Evolutionary conservation across 2,329 filamentous ascomycete species (phyloP).

Genomic region (Clonostachys chloroleuca): DNA sequence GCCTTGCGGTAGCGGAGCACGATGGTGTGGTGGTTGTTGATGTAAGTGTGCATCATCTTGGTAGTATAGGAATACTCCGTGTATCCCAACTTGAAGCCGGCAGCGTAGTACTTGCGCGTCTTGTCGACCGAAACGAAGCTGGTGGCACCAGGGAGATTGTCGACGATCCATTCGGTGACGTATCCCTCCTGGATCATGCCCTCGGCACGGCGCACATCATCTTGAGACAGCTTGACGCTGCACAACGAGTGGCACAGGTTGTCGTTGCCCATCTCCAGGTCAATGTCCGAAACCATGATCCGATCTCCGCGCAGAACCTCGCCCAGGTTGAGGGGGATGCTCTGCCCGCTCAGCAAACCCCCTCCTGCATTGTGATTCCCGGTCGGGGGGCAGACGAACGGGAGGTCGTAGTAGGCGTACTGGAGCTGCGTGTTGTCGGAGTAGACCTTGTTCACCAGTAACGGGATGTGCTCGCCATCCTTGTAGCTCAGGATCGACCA

Average conservation of each 20-base stretch:
- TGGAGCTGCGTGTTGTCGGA: conserved; percentile 88
- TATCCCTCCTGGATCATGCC: conserved; percentile 75
- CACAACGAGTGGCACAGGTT: conserved; percentile 71
- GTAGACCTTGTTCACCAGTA: conserved; percentile 91
- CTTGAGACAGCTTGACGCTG: conserved; percentile 58
- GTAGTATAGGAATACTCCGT: conserved; percentile 58
- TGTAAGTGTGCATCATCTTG: conserved; percentile 61
- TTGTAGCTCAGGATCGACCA: conserved; percentile 81
- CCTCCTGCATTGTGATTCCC: conserved; percentile 62
- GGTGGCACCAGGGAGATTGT: conserved; percentile 85
- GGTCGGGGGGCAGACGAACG: conserved; percentile 79
- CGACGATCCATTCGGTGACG: conserved; percentile 89
- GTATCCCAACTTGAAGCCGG: conserved; percentile 85
- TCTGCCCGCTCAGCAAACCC: conserved; percentile 70
- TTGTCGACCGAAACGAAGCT: conserved; percentile 86
- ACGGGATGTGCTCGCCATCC: conserved; percentile 70
- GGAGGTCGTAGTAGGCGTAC: conserved; percentile 85
- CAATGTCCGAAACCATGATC: conserved; percentile 80
- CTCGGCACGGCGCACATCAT: conserved; percentile 62
- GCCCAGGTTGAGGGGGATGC: conserved; percentile 76
- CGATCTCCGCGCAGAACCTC: conserved; percentile 85
- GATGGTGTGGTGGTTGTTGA: conserved; percentile 87
- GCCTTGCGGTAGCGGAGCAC: conserved; percentile 75
- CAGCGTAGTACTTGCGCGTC: conserved; percentile 80
- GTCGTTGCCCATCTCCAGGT: conserved; percentile 73